These are phyloP conservation scores for Fusarium brachygibbosum DNA, from an alignment of 2,329 filamentous ascomycete species.

Conservation along the genomic window DNA sequence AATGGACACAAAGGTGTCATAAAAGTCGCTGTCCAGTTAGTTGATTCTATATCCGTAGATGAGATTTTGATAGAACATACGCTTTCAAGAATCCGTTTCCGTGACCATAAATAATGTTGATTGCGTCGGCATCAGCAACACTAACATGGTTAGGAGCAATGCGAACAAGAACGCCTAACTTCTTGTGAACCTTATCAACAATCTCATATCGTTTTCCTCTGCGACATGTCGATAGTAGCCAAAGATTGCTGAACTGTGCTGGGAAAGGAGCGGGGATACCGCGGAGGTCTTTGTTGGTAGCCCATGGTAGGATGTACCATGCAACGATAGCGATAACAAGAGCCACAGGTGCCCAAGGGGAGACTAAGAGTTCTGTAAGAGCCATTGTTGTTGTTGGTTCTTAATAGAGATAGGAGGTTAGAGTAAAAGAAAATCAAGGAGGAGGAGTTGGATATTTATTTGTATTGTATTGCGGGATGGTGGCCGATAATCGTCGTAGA, in stretches of 20 bases:
- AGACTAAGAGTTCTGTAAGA: constrained; percentile 33
- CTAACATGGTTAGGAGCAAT: constrained; percentile 89
- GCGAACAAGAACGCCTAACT: constrained; percentile 80
- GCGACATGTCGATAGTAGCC: constrained; percentile 78
- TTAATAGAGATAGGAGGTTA: not conserved
- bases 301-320: constrained; percentile 56
- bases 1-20: constrained; percentile 92
- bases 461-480: not conserved
- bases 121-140: constrained; percentile 82
- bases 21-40: constrained; percentile 75
- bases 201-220: constrained; percentile 73
- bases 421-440: accelerated
- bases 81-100: constrained; percentile 81
- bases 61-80: constrained; percentile 53
- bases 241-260: constrained; percentile 79
- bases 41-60: accelerated
- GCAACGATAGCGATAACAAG: constrained; percentile 23
- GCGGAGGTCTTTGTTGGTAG: constrained; percentile 64
- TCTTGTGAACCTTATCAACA: constrained; percentile 80
- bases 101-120: constrained; percentile 82
- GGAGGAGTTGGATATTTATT: constrained; percentile 9
- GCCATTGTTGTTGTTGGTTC: constrained; percentile 27
- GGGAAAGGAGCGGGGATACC: constrained; percentile 73
- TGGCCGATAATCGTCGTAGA: not conserved
- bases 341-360: constrained; percentile 40